These are phyloP conservation scores for Proliferodiscus dingleyae DNA, from an alignment of 2,329 filamentous ascomycete species.

Conservation along the genomic window DNA sequence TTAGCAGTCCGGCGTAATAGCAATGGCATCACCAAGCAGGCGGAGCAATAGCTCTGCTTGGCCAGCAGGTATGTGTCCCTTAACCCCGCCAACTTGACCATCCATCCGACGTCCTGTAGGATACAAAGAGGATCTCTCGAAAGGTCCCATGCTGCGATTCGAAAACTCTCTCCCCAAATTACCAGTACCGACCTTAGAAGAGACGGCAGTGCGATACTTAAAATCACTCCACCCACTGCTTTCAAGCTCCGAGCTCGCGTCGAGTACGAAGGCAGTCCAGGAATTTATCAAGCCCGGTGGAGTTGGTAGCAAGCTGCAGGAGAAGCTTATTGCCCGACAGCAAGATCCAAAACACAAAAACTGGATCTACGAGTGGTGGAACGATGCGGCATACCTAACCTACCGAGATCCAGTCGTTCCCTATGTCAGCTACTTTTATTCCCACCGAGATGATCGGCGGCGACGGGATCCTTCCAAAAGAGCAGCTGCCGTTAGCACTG, in stretches of 20 bases:
- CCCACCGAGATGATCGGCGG: conserved; percentile 86
- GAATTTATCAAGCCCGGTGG: conserved; percentile 88
- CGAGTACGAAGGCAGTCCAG: conserved; percentile 76
- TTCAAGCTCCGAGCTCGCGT: conserved; percentile 60
- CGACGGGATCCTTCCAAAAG: conserved; percentile 86
- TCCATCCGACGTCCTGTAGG: conserved; percentile 41
- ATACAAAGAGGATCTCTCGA: conserved; percentile 74
- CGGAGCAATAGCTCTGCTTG: conserved; percentile 56
- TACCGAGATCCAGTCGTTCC: conserved; percentile 96
- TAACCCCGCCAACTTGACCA: conserved; percentile 9
- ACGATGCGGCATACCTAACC: conserved; percentile 82
- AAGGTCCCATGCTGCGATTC: conserved; percentile 77
- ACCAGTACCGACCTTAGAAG: conserved; percentile 76
- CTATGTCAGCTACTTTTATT: conserved; percentile 99
- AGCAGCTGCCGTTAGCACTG: conserved; percentile 82
- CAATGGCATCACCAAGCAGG: conserved; percentile 49
- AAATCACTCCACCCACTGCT: conserved; percentile 75
- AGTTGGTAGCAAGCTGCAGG: conserved; percentile 76
- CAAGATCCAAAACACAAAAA: conserved; percentile 81
- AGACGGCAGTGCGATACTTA: conserved; percentile 75
- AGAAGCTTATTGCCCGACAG: conserved; percentile 74
- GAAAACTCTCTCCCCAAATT: conserved; percentile 79
- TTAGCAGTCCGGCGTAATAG: conserved; percentile 31
- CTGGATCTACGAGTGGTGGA: conserved; percentile 99
- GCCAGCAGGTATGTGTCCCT: conserved; percentile 41